Percentiles rank a stretch among this genome's conserved stretches.
Evolutionary conservation across 345 rosid genomes (phyloP).

Genomic region (Eucalyptus lansdowneana): DNA sequence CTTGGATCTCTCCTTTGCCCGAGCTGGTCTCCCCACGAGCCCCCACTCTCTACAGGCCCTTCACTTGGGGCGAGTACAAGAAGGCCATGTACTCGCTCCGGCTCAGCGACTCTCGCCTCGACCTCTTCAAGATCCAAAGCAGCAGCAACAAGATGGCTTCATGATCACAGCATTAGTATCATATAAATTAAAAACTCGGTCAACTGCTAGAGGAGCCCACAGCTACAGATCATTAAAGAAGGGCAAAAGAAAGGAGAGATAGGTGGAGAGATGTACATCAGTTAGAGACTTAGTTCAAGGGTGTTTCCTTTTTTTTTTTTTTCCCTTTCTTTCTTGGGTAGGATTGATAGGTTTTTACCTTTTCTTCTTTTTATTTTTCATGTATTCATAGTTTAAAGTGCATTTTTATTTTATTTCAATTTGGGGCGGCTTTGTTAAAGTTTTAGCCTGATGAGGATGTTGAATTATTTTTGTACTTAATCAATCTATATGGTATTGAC

Average conservation of each 20-base stretch:
- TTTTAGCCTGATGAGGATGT: neutral
- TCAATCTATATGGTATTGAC: neutral
- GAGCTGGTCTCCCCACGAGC: slow-evolving; percentile 37
- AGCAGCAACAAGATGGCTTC: neutral
- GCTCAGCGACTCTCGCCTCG: slow-evolving; percentile 56
- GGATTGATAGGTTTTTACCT: neutral
- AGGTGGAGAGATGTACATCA: neutral
- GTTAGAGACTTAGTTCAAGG: too few species aligned
- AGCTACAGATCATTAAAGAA: neutral
- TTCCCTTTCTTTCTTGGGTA: neutral
- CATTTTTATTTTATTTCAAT: neutral
- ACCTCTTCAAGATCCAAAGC: slow-evolving; percentile 28
- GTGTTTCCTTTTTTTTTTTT: neutral
- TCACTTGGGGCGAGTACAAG: slow-evolving; percentile 84
- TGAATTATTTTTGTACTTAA: neutral
- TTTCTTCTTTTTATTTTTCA: neutral
- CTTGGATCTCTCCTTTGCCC: slow-evolving; percentile 43
- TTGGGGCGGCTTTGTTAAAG: neutral
- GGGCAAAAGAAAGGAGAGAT: neutral
- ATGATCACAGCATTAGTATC: neutral
- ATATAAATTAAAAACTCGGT: neutral
- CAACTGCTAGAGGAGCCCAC: neutral
- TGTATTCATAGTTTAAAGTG: neutral
- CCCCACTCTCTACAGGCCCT: slow-evolving; percentile 41
- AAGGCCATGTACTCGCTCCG: slow-evolving; percentile 61